Evolutionary conservation across 148 eudicot species (phyloP), one percentile per base, ranked within the genome.

Genomic region (Rhododendron henanense): DNA sequence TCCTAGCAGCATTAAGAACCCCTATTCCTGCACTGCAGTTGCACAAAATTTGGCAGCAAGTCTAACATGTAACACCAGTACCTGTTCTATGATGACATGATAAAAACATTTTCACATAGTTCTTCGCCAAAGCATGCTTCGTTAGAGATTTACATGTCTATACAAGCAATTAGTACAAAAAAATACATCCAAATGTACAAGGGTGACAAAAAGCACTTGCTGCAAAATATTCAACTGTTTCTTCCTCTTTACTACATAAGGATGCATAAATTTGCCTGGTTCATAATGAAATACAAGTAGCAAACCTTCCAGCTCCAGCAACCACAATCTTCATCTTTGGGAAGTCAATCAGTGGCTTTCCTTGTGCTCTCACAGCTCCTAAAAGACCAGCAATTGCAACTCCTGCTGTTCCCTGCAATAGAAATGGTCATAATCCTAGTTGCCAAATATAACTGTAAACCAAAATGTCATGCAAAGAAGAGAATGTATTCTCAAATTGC

Each of bases 361-460:
- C 98, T 89, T 96, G 99, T 82, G 99, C 98, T 86, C 99, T 94
- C 28, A 96, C 99, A 88, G 99, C 99, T 88, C 99, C 99, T 86
- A 96, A 87, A 81, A 96, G 95, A 88, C 99, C 99, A 91, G 98
- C 98, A 90, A 96, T 89, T 83, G 99, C 99, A 91, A 96, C 99
- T 84, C 99, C 99, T 61, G 99, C 99, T n/a, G 99, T 96, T 86
- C 98, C 99, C 97, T 96, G 92, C 81, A 82, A 87, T 71, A 85
- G 16, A 82, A 81, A 82, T 5, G 73, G 85, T 77, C 74, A 86
- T 76, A 57, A 39, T 37, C 10, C 86, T 37, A 48, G n/a, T 57
- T 15, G 8, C 25, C 53, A 41, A 53, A 18, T 81, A 55, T 41
- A 84, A 55, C 37, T 44, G n/a, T 61, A 25, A 82, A 61, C 51